Evolutionary conservation across 371 early-diverging fungal species (phyloP).

Genomic region (Batrachochytrium dendrobatidis): DNA sequence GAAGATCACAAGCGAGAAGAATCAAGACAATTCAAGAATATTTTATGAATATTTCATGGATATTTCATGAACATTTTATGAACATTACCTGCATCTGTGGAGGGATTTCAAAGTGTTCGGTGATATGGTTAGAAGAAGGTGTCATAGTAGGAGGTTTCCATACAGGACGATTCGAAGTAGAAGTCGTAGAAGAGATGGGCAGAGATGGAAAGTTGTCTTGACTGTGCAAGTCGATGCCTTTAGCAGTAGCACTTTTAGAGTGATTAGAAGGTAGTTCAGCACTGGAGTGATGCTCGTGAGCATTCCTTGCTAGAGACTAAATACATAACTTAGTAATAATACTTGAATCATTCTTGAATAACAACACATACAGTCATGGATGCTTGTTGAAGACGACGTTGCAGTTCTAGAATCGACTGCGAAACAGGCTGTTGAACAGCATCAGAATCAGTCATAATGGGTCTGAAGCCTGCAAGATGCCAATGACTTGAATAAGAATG

Average conservation of each 20-base stretch:
- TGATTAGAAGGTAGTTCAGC: background rate
- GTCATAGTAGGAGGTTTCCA: background rate
- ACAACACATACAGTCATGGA: no score
- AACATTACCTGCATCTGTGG: background rate
- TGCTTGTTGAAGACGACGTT: background rate
- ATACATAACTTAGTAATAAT: background rate
- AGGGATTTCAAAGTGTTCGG: background rate
- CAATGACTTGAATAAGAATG: no score
- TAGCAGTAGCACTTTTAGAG: background rate
- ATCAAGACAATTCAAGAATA: background rate
- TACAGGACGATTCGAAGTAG: background rate
- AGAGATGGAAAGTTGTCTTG: constrained; percentile 8
- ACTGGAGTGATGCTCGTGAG: background rate
- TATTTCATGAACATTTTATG: background rate
- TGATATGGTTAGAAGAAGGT: background rate
- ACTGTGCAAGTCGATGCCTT: background rate
- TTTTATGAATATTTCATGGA: background rate
- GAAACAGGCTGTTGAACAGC: background rate
- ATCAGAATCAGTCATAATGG: no score
- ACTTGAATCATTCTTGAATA: background rate
- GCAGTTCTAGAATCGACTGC: background rate
- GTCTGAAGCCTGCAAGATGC: no score
- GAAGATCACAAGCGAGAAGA: no score
- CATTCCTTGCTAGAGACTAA: background rate
- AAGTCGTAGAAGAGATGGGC: constrained; percentile 8